These are phyloP conservation scores for Kluyveromyces aestuarii DNA, from an alignment of 805 yeast genomes.

Conservation along the genomic window DNA sequence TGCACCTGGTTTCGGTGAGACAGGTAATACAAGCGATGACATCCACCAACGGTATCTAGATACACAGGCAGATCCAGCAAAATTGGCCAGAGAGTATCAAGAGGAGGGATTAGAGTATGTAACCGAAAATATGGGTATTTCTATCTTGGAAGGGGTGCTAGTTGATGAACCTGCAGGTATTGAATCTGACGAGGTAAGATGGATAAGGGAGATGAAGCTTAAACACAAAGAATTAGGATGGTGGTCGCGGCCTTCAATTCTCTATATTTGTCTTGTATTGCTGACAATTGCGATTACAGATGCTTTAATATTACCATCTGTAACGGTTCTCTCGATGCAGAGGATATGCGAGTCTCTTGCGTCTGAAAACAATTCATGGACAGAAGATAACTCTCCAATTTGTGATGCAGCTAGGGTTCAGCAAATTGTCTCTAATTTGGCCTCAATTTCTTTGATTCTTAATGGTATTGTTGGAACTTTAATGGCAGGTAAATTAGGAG, in stretches of 20 bases:
- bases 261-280: constrained; percentile 31
- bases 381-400: constrained; percentile 9
- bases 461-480: constrained; percentile 39
- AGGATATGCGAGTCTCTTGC: constrained; percentile 34
- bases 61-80: background rate
- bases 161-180: constrained; percentile 7
- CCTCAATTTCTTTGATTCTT: constrained; percentile 34
- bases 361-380: constrained; percentile 27
- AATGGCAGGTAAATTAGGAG: constrained; percentile 55
- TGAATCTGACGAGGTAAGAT: constrained; percentile 20
- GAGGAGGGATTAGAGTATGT: constrained; percentile 16
- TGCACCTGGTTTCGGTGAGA: background rate
- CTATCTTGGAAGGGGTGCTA: constrained; percentile 8
- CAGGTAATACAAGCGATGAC: background rate
- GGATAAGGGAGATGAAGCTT: constrained; percentile 41
- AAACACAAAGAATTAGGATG: constrained; percentile 39
- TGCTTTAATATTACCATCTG: constrained; percentile 34
- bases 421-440: constrained; percentile 37
- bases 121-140: constrained; percentile 14
- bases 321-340: constrained; percentile 27
- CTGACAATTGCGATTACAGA: constrained; percentile 36
- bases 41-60: background rate
- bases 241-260: constrained; percentile 47
- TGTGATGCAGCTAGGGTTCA: constrained; percentile 38
- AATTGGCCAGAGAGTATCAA: constrained; percentile 1